Conservation (phyloP, 83 land plant genomes). For the Picea engelmannii region DNA sequence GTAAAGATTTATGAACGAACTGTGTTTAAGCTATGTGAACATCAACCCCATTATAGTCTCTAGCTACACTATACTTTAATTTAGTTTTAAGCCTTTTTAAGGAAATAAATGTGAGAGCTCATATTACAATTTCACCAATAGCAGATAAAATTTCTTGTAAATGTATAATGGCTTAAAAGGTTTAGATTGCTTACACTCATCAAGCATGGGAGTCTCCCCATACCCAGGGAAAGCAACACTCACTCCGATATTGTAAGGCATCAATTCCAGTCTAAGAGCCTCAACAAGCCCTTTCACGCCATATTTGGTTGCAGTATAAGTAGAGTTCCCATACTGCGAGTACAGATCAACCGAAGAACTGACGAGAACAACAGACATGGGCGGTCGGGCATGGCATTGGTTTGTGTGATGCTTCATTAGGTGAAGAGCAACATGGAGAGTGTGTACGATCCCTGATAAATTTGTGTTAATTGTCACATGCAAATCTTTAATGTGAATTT, state of each 20-base stretch:
- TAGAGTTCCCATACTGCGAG: slow-evolving; percentile 18
- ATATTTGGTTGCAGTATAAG: slow-evolving; percentile 31
- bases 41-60: no score
- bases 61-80: no score
- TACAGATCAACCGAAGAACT: background rate
- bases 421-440: background rate
- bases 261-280: slow-evolving; percentile 20
- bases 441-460: background rate
- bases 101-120: no score
- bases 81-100: no score
- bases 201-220: slow-evolving; percentile 22
- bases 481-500: no score
- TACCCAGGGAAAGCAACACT: slow-evolving; percentile 24
- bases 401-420: background rate
- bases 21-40: no score
- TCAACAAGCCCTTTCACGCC: slow-evolving; percentile 30
- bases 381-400: background rate
- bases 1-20: no score
- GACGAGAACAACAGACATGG: slow-evolving; percentile 13
- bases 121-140: no score
- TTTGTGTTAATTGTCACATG: no score
- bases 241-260: slow-evolving; percentile 30
- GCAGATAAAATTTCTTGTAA: no score
- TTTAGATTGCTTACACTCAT: slow-evolving; percentile 4
- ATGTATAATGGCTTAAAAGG: no score